Base-by-base conservation (phyloP, 371 early-diverging fungal species). In the Dichotomocladium elegans region DNA sequence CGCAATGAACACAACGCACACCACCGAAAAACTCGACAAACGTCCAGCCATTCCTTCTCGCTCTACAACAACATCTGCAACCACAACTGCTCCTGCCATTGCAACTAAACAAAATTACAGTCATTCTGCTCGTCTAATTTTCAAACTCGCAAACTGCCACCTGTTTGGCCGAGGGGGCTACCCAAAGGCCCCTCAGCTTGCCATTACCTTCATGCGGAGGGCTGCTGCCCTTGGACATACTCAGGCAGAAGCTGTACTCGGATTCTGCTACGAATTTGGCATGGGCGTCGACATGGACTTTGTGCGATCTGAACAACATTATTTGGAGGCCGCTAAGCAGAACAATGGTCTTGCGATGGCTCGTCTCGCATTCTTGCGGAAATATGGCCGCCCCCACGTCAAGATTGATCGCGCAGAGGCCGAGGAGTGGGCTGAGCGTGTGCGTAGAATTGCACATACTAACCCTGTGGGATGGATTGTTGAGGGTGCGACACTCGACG, bases 241-340 rank as follows among this genome's bases (percentile, higher is more conserved):
- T 6, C 71, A 71, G 29, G 78, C 85, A 4, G 70, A 67, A 31
- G 81, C 77, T 7, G 63, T 81, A 2, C 66, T 86, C 17, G 87
- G 82, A n/a, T 86, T 86, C 47, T 86, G 87, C 51, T 79, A 75
- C 61, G 96, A 95, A 60, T 92, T 92, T 66, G 92, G 90, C 0
- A 62, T 89, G 9, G 92, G 91, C 3, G 55, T 73, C 5, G 51
- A 59, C 10, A 62, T 57, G 14, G 81, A 89, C 53, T 81, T 74
- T 62, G 63, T 64, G 24, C 49, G 55, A 10, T 72, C 89, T 25
- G 92, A 91, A 49, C 47, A 57, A 12, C 61, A 78, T 47, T 90
- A 92, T 60, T 30, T 81, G 4, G 26, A 30, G 14, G 78, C 86
- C 8, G 53, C 55, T 3, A 53, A 65, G 41, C 53, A 58, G 11